Evolutionary conservation across 139 green algal genomes (phyloP), one percentile per base, ranked within the genome.

Genomic region (Deuterostichococcus epilithicus): DNA sequence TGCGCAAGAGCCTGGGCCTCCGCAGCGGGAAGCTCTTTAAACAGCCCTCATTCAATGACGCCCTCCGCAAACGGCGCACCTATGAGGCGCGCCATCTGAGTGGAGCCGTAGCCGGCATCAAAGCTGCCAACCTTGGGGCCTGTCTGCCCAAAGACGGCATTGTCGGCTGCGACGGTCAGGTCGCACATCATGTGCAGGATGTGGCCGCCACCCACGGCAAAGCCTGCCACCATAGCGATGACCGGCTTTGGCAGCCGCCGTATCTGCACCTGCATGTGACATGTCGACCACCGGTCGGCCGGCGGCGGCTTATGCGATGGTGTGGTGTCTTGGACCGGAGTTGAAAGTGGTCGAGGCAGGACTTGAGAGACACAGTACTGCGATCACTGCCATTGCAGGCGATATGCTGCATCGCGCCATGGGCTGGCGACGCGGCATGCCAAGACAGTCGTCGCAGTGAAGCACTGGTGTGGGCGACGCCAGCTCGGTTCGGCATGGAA

Each of bases 141-240:
- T 6, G 95, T 99, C 85, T 99, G 96, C 20, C 96, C 96, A 86
- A 99, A 99, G 20, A 99, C 90, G 0, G 92, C 94, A 76, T 99
- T 99, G 86, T 99, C 96, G 32, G 96, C 96, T 2, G 96, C 91
- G 37, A 99, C 97, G 76, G 96, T 99, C 68, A 99, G 80, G 83
- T 99, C 96, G 78, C 95, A 98, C 33, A 99, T 82, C 95, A 99
- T 98, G 83, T 99, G 96, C 76, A 99, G 85, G 76, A 99, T 95
- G 86, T 99, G 92, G 44, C 96, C 96, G 0, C 96, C 96, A 13
- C 96, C 96, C 22, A 99, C 95, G 1, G 95, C 96, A 83, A 98
- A 98, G 28, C 96, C 96, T 5, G 94, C 94, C 75, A 99, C 95
- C 90, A 93, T 91, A 30, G 94, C 94, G n/a, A 98, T 77, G 25